A percentile compares a stretch with the other conserved stretches of the same genome.
Evolutionary conservation across 805 yeast species (phyloP).

Genomic region (Candida oleophila): DNA sequence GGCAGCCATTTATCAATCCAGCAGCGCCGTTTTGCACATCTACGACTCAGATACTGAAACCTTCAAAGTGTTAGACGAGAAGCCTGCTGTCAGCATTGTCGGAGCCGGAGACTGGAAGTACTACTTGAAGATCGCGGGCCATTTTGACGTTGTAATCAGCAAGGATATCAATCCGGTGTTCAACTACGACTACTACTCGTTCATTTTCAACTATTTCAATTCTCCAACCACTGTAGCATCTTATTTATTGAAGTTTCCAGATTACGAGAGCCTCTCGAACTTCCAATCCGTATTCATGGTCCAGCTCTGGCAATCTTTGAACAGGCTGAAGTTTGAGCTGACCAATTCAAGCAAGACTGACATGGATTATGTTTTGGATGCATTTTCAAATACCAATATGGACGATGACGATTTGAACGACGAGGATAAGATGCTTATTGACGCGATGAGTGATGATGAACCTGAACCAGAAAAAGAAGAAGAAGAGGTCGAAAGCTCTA

Average conservation of each 20-base stretch:
- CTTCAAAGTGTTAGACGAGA: slow-evolving; percentile 44
- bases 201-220: slow-evolving; percentile 60
- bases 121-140: slow-evolving; percentile 45
- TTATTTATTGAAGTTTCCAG: slow-evolving; percentile 59
- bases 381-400: slow-evolving; percentile 42
- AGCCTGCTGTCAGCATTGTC: slow-evolving; percentile 29
- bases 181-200: slow-evolving; percentile 52
- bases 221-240: slow-evolving; percentile 30
- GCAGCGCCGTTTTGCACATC: slow-evolving; percentile 47
- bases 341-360: slow-evolving; percentile 34
- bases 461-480: slow-evolving; percentile 12
- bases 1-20: slow-evolving; percentile 16
- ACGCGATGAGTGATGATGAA: slow-evolving; percentile 24
- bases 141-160: slow-evolving; percentile 17
- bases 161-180: slow-evolving; percentile 65
- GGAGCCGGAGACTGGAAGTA: slow-evolving; percentile 52
- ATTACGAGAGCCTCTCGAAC: slow-evolving; percentile 34
- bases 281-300: slow-evolving; percentile 56
- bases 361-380: slow-evolving; percentile 55
- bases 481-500: not conserved
- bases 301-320: slow-evolving; percentile 61
- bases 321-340: slow-evolving; percentile 46
- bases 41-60: slow-evolving; percentile 52
- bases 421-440: slow-evolving; percentile 10
- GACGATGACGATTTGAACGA: slow-evolving; percentile 29